These are phyloP conservation scores for Skeletonema menzelii DNA, from an alignment of 108 stramenopile species.

Conservation along the genomic window DNA sequence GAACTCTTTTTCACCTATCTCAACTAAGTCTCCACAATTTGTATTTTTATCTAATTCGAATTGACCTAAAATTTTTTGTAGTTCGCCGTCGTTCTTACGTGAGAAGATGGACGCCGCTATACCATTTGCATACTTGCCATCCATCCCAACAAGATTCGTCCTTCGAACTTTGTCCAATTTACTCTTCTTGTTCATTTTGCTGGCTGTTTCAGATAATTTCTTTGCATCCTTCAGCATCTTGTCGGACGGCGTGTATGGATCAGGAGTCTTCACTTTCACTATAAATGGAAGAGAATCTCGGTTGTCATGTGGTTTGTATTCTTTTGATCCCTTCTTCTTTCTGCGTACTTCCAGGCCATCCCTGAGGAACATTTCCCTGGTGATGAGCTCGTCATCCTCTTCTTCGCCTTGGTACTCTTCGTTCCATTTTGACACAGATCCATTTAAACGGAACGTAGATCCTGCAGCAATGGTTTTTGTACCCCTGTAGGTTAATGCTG, in stretches of 20 bases:
- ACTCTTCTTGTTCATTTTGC: slow-evolving; percentile 15
- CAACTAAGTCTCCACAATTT: slow-evolving; percentile 71
- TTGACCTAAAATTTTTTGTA: slow-evolving; percentile 63
- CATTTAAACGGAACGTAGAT: not conserved
- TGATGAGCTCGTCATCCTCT: slow-evolving; percentile 46
- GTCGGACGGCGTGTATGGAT: slow-evolving; percentile 68
- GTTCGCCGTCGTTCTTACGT: slow-evolving; percentile 15
- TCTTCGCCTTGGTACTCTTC: slow-evolving; percentile 47
- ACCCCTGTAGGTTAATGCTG: not conserved
- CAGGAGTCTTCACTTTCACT: slow-evolving; percentile 65
- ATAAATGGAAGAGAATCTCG: slow-evolving; percentile 75
- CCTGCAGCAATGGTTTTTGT: not conserved
- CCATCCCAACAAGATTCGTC: slow-evolving; percentile 33
- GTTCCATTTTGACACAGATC: slow-evolving; percentile 48
- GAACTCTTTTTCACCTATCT: slow-evolving; percentile 60
- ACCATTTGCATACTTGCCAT: slow-evolving; percentile 22
- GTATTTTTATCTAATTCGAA: slow-evolving; percentile 78
- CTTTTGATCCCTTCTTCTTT: slow-evolving; percentile 43
- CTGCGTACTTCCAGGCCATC: slow-evolving; percentile 44
- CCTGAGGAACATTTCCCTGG: slow-evolving; percentile 51
- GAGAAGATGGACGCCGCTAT: slow-evolving; percentile 49
- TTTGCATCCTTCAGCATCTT: slow-evolving; percentile 51
- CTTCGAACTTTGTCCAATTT: slow-evolving; percentile 19
- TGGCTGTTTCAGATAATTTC: slow-evolving; percentile 38
- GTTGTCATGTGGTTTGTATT: slow-evolving; percentile 72